phyloP scores from a whole-genome alignment of 257 asterid genomes.

The Perilla frutescens region DNA sequence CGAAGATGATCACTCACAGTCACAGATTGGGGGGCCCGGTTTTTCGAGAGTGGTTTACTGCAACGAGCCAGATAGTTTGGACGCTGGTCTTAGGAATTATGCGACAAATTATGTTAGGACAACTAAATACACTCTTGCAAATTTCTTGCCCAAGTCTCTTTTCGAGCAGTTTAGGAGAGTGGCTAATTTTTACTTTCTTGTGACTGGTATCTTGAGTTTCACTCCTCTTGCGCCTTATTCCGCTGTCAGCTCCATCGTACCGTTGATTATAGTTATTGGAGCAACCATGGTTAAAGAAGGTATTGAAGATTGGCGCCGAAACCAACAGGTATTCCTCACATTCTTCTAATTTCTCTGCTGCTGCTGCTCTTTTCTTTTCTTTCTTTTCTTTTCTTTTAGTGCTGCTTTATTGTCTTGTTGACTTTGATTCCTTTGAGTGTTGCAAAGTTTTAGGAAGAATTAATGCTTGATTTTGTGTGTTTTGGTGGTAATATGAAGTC shows the following conservation, averaged over 20 bases:
- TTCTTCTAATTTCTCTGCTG: neutral
- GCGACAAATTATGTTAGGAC: slow-evolving; percentile 66
- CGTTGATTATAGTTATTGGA: slow-evolving; percentile 65
- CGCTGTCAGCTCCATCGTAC: slow-evolving; percentile 60
- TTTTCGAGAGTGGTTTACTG: slow-evolving; percentile 69
- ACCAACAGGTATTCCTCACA: slow-evolving; percentile 57
- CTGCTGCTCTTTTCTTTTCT: neutral
- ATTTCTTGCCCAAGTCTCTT: slow-evolving; percentile 72
- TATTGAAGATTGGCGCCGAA: slow-evolving; percentile 70
- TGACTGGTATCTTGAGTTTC: slow-evolving; percentile 61
- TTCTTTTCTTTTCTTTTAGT: neutral
- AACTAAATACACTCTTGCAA: slow-evolving; percentile 66
- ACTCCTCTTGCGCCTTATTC: slow-evolving; percentile 67
- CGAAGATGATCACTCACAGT: slow-evolving; percentile 45
- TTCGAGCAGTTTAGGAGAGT: slow-evolving; percentile 87
- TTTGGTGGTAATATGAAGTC: slow-evolving; percentile 15
- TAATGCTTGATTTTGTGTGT: neutral
- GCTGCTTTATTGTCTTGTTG: slow-evolving; percentile 15
- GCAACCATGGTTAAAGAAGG: slow-evolving; percentile 72
- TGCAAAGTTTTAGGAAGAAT: neutral
- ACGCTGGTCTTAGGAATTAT: slow-evolving; percentile 44
- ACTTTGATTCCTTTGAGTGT: slow-evolving; percentile 12
- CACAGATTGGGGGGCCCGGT: slow-evolving; percentile 73
- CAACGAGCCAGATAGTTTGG: slow-evolving; percentile 53
- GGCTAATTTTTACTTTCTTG: slow-evolving; percentile 73